A percentile compares a stretch with the other conserved stretches of the same genome.
These are phyloP conservation scores for Russula griseocarnosa DNA, from an alignment of 768 basidiomycete genomes.

Conservation along the genomic window DNA sequence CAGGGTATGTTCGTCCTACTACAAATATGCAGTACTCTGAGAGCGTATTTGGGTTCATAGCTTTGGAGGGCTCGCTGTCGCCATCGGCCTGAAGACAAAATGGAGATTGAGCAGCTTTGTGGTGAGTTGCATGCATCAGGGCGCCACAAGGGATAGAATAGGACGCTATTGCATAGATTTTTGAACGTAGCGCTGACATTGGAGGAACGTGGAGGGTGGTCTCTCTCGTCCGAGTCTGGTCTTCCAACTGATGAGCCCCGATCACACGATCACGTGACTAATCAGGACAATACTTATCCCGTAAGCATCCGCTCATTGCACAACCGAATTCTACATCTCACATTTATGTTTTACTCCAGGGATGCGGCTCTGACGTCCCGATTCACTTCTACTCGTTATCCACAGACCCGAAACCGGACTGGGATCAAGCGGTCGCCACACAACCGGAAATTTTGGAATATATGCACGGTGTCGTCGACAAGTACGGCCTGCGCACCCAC, in stretches of 20 bases:
- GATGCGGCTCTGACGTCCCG: conserved; percentile 32
- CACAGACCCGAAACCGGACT: conserved; percentile 32
- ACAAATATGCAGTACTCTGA: not conserved
- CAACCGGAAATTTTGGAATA: conserved; percentile 35
- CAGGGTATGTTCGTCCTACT: conserved; percentile 24
- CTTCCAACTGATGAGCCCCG: no score
- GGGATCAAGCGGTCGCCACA: conserved; percentile 28
- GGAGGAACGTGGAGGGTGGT: conserved; percentile 32
- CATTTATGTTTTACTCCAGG: conserved; percentile 17
- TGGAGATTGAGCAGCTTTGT: conserved; percentile 33
- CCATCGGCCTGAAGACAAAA: conserved; percentile 35
- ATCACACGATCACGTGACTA: no score
- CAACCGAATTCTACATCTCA: not conserved
- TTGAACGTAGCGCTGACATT: conserved; percentile 32
- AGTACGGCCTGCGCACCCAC: conserved; percentile 27
- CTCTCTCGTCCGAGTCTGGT: no score
- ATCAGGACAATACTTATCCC: conserved; percentile 31
- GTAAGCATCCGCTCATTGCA: not conserved
- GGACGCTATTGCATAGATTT: conserved; percentile 30
- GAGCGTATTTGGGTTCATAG: conserved; percentile 15
- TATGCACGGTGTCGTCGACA: conserved; percentile 28
- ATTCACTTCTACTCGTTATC: conserved; percentile 32
- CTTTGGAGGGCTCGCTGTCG: conserved; percentile 32
- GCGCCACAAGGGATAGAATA: not conserved
- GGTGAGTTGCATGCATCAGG: conserved; percentile 25